Conservation (phyloP, 805 yeast genomes). For the Starmerella vitae region DNA sequence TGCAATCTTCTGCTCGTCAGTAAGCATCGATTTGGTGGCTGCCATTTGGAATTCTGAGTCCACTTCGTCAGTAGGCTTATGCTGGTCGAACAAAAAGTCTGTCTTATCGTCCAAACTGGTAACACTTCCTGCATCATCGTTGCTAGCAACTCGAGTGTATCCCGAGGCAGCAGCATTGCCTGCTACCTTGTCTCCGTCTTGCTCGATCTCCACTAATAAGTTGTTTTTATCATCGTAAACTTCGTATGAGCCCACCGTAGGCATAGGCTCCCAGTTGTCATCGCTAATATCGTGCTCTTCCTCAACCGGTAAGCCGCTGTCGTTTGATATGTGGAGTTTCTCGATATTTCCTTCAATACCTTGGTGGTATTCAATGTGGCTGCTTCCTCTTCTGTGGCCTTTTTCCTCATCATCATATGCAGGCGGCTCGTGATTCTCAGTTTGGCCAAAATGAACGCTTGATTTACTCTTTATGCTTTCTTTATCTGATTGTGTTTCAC, state of each 20-base stretch:
- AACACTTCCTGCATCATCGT: slow-evolving; percentile 58
- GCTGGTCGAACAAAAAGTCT: slow-evolving; percentile 40
- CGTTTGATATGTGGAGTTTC: slow-evolving; percentile 11
- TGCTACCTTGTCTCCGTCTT: slow-evolving; percentile 15
- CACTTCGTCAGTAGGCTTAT: slow-evolving; percentile 30
- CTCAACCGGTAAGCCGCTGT: slow-evolving; percentile 7
- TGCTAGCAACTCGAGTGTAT: slow-evolving; percentile 56
- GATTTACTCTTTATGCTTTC: too few species aligned
- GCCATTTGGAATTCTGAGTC: slow-evolving; percentile 54
- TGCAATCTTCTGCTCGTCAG: slow-evolving; percentile 79
- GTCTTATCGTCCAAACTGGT: slow-evolving; percentile 40
- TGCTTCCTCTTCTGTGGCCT: slow-evolving; percentile 5
- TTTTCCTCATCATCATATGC: neutral
- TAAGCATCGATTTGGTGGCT: slow-evolving; percentile 66
- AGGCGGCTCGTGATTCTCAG: neutral
- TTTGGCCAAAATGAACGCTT: neutral
- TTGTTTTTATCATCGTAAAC: slow-evolving; percentile 63
- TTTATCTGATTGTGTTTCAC: too few species aligned
- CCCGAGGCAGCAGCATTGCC: slow-evolving; percentile 43
- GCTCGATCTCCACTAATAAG: slow-evolving; percentile 24
- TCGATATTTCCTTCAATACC: slow-evolving; percentile 19
- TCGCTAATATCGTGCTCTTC: slow-evolving; percentile 28
- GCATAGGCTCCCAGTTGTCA: slow-evolving; percentile 76
- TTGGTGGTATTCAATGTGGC: slow-evolving; percentile 19
- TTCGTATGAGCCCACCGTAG: slow-evolving; percentile 61